Conservation (phyloP, 257 asterid genomes). For the Penstemon barbatus region DNA sequence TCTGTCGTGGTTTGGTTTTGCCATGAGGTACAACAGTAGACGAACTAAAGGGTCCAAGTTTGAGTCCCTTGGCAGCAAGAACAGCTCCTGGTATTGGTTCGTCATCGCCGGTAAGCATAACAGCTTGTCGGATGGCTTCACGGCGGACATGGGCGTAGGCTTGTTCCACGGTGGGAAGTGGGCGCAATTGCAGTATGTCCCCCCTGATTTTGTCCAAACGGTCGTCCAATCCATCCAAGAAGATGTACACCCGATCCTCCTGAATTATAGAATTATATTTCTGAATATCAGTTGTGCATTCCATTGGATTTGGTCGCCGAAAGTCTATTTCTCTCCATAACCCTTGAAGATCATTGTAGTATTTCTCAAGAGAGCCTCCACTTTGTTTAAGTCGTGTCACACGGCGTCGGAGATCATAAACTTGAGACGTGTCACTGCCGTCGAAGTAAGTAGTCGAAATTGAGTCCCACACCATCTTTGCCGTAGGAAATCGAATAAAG, state of each 20-base stretch:
- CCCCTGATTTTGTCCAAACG: too few species aligned
- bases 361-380: neutral
- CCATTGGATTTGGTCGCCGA: slow-evolving; percentile 1
- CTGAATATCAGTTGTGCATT: neutral
- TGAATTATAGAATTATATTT: neutral
- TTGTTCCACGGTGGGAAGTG: too few species aligned
- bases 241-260: too few species aligned
- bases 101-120: neutral
- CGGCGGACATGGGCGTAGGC: too few species aligned
- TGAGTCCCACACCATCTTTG: neutral
- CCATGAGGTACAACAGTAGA: neutral
- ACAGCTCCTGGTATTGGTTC: neutral
- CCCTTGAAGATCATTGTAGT: neutral
- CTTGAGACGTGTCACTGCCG: neutral
- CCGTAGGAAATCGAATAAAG: neutral
- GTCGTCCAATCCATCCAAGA: too few species aligned
- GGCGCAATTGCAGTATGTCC: too few species aligned
- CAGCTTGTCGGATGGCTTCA: neutral
- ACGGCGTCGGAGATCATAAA: neutral
- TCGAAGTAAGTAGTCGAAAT: slow-evolving; percentile 6
- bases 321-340: neutral
- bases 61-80: neutral
- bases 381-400: neutral
- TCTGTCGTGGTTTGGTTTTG: neutral
- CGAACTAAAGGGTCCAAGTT: neutral